These are phyloP conservation scores for Tripidium arundinaceum DNA, from an alignment of 202 grass and related monocot genomes.

Conservation along the genomic window DNA sequence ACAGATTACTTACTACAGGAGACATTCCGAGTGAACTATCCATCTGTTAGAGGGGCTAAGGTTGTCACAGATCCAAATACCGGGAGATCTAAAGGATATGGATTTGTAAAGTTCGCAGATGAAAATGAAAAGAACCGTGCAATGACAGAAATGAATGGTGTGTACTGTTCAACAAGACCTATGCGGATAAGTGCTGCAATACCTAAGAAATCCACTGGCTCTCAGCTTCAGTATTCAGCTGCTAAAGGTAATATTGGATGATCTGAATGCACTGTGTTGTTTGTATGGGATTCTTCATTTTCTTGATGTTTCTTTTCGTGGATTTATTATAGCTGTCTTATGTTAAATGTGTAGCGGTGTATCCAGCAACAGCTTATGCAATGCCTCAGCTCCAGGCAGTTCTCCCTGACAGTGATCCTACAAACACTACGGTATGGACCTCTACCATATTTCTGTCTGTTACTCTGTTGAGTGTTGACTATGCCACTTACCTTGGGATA, in stretches of 20 bases:
- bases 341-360: slow-evolving; percentile 43
- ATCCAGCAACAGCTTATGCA: slow-evolving; percentile 59
- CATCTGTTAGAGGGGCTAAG: slow-evolving; percentile 94
- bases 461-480: slow-evolving; percentile 22
- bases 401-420: slow-evolving; percentile 74
- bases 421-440: slow-evolving; percentile 81
- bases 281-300: slow-evolving; percentile 22
- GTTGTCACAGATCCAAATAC: slow-evolving; percentile 98
- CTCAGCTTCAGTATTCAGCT: slow-evolving; percentile 59
- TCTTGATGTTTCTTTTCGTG: slow-evolving; percentile 7
- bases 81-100: slow-evolving; percentile 97
- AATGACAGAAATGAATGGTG: slow-evolving; percentile 98
- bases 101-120: slow-evolving; percentile 98
- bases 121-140: slow-evolving; percentile 96
- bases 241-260: slow-evolving; percentile 57
- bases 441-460: slow-evolving; percentile 33
- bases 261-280: neutral
- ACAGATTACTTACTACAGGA: slow-evolving; percentile 99
- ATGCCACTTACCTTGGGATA: slow-evolving; percentile 36
- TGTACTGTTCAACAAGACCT: slow-evolving; percentile 92
- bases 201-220: slow-evolving; percentile 75
- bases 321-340: slow-evolving; percentile 5
- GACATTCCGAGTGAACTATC: slow-evolving; percentile 85
- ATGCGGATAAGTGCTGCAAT: slow-evolving; percentile 97
- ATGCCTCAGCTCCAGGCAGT: slow-evolving; percentile 61